Evolutionary conservation across 2,329 filamentous ascomycete genomes (phyloP).

Genomic region (Neonectria faginata): DNA sequence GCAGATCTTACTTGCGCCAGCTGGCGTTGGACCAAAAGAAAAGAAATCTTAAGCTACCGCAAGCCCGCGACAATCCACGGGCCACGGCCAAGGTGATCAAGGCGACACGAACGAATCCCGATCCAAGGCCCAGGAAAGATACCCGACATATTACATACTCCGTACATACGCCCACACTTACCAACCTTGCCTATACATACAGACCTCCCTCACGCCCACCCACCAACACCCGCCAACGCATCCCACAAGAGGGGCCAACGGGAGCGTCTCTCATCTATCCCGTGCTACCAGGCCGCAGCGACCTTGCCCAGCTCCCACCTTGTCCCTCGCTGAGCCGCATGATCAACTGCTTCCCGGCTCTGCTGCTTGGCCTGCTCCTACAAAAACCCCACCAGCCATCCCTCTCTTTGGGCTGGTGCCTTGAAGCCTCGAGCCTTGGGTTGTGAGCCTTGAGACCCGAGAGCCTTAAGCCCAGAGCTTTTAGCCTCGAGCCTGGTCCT

Average conservation of each 20-base stretch:
- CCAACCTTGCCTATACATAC: conserved; percentile 25
- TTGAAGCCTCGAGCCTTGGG: conserved; percentile 27
- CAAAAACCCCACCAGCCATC: conserved; percentile 45
- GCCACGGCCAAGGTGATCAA: conserved; percentile 20
- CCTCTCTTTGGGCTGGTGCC: conserved; percentile 28
- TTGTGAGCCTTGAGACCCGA: conserved; percentile 24
- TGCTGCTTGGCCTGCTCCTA: conserved; percentile 34
- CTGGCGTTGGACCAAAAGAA: conserved; percentile 37
- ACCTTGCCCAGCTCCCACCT: conserved; percentile 31
- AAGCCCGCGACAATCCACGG: conserved; percentile 24
- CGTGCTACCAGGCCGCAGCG: conserved; percentile 39
- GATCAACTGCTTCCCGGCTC: conserved; percentile 29
- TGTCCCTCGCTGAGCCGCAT: conserved; percentile 43
- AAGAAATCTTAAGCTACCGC: conserved; percentile 25
- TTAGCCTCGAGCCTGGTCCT: conserved; percentile 22
- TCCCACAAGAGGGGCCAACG: conserved; percentile 35
- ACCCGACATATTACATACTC: conserved; percentile 19
- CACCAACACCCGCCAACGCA: conserved; percentile 40
- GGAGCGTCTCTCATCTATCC: conserved; percentile 34
- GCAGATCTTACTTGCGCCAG: conserved; percentile 36
- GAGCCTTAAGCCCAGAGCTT: conserved; percentile 30
- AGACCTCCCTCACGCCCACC: conserved; percentile 28
- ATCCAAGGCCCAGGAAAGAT: conserved; percentile 19
- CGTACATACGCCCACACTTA: conserved; percentile 13
- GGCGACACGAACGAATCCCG: conserved; percentile 24